Evolutionary conservation across 1,284 basidiomycete species (phyloP), one percentile per base, ranked within the genome.

Genomic region (Kalmanozyma brasiliensis): DNA sequence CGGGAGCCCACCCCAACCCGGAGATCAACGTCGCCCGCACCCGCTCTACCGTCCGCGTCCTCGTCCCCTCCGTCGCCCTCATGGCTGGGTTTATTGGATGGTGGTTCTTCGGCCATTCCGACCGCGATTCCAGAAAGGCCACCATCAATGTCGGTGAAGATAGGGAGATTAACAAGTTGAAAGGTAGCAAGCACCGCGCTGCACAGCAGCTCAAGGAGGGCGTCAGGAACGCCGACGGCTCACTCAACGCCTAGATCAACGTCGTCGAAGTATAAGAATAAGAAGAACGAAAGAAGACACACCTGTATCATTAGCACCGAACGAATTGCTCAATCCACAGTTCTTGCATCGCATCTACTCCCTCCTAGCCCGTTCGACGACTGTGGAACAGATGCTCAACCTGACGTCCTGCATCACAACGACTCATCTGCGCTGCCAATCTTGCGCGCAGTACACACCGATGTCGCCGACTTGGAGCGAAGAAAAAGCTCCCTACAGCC

Each of bases 91-190:
- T 68, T 52, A 72, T 72, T 43, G 60, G 60, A 16, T 72, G 69
- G 69, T 72, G 69, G 69, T 72, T 72, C 64, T n/a, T 72, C 41
- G 64, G 59, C 38, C 63, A 72, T 52, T 26, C 40, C n/a, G 41
- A 64, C 37, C 64, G 69, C 1, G 64, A 56, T 19, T 52, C 60
- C 32, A 35, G 69, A 17, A 72, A 72, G 17, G 22, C 36, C 3
- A 47, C 30, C 13, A 61, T 72, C 49, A 52, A 58, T 33, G 60
- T 72, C 10, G 69, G 69, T 14, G 56, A 56, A 0, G 69, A 72
- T 14, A 60, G 52, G n/a, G n/a, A n/a, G 0, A 24, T 52, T 46
- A 72, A 72, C 64, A 72, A 72, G 41, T 40, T 72, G 29, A 61
- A 72, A 37, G 69, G 69, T 11, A 41, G 37, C 42, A 72, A 72